These are phyloP conservation scores for Apiospora saccharicola DNA, from an alignment of 2,329 filamentous ascomycete genomes.

Conservation along the genomic window DNA sequence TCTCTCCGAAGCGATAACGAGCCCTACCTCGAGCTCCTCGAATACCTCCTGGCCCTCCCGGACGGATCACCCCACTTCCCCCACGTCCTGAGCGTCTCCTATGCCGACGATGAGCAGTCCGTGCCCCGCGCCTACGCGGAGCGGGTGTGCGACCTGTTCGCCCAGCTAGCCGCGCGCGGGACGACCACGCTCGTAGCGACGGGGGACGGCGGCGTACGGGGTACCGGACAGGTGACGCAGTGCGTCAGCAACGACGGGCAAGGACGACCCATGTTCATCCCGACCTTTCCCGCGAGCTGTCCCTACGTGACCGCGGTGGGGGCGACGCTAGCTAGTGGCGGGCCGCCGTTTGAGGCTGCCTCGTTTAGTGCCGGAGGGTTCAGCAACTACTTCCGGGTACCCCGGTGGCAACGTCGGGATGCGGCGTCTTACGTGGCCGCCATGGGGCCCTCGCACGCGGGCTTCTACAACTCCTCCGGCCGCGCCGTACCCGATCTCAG, in stretches of 20 bases:
- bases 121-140: constrained; percentile 65
- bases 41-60: constrained; percentile 61
- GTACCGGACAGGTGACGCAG: constrained; percentile 50
- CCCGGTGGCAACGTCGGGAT: constrained; percentile 52
- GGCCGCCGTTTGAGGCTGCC: constrained; percentile 34
- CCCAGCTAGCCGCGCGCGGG: constrained; percentile 68
- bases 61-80: constrained; percentile 56
- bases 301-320: constrained; percentile 40
- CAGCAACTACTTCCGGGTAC: constrained; percentile 56
- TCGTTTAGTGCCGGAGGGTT: constrained; percentile 53
- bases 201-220: constrained; percentile 54
- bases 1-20: constrained; percentile 61
- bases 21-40: constrained; percentile 71
- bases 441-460: constrained; percentile 43
- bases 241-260: constrained; percentile 62
- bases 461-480: constrained; percentile 42
- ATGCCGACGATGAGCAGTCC: constrained; percentile 72
- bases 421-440: constrained; percentile 51
- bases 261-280: constrained; percentile 54
- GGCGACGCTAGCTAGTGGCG: constrained; percentile 31
- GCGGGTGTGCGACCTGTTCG: constrained; percentile 66
- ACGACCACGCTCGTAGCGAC: constrained; percentile 68
- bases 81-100: constrained; percentile 68
- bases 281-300: constrained; percentile 60
- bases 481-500: constrained; percentile 62